A percentile compares a stretch with the other conserved stretches of the same genome.
These are phyloP conservation scores for Ogataea populi-albae DNA, from an alignment of 805 yeast species.

Conservation along the genomic window DNA sequence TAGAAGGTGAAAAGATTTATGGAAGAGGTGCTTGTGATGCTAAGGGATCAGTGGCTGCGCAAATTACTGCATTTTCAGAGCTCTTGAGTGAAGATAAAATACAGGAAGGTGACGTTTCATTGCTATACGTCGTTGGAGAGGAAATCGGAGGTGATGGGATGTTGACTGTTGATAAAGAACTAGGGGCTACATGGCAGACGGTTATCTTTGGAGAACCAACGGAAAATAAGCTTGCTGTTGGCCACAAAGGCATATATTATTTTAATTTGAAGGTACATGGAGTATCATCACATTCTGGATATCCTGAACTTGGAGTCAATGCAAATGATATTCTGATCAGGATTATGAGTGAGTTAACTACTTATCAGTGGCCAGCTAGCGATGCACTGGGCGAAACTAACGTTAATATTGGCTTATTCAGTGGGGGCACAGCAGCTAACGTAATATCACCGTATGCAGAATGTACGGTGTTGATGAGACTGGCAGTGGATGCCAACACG, in stretches of 20 bases:
- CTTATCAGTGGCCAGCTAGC: conserved; percentile 45
- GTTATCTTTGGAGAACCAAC: conserved; percentile 79
- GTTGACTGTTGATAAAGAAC: conserved; percentile 39
- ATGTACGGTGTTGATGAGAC: conserved; percentile 51
- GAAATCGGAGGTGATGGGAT: conserved; percentile 68
- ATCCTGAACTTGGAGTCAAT: conserved; percentile 65
- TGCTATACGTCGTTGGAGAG: conserved; percentile 69
- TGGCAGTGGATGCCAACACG: conserved; percentile 44
- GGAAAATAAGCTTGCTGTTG: conserved; percentile 62
- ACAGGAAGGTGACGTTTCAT: conserved; percentile 52
- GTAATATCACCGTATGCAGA: conserved; percentile 59
- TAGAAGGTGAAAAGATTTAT: conserved; percentile 47
- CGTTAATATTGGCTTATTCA: conserved; percentile 54
- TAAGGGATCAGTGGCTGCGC: conserved; percentile 67
- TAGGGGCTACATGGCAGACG: conserved; percentile 50
- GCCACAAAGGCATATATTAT: conserved; percentile 60
- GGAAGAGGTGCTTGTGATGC: conserved; percentile 74
- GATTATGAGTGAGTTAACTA: conserved; percentile 43
- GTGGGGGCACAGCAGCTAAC: conserved; percentile 65
- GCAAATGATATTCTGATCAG: conserved; percentile 58
- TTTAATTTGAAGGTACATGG: conserved; percentile 49
- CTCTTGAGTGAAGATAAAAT: conserved; percentile 38
- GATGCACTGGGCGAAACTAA: conserved; percentile 60
- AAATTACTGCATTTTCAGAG: conserved; percentile 52
- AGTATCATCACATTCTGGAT: conserved; percentile 62